A percentile compares a stretch with the other conserved stretches of the same genome.
These are phyloP conservation scores for Trapa bicornis DNA, from an alignment of 345 rosid genomes.

Conservation along the genomic window DNA sequence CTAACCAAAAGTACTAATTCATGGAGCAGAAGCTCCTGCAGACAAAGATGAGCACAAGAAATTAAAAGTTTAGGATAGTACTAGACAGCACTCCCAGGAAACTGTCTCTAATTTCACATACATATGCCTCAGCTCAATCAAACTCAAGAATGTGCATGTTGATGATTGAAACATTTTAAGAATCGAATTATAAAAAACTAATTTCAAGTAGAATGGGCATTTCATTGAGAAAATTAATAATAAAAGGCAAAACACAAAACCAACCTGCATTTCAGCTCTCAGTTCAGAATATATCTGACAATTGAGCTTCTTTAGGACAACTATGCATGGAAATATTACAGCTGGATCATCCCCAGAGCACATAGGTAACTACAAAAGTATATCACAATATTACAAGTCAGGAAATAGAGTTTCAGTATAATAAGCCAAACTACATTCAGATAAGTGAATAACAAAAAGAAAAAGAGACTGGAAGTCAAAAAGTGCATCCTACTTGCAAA, in stretches of 20 bases:
- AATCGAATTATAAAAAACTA: too few species aligned
- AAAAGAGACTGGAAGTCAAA: conserved; percentile 6
- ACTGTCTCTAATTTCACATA: background rate
- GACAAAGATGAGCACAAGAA: conserved; percentile 2
- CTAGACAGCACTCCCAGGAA: background rate
- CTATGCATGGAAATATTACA: conserved; percentile 43
- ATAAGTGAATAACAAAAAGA: background rate
- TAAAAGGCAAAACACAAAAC: conserved; percentile 5
- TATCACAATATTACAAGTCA: conserved; percentile 1
- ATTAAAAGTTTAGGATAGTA: background rate
- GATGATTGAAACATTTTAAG: background rate
- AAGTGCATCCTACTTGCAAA: conserved; percentile 45
- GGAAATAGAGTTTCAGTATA: background rate
- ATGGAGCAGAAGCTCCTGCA: conserved; percentile 54
- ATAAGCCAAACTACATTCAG: background rate
- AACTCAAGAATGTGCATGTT: background rate
- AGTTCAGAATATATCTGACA: conserved; percentile 33
- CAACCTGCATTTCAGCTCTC: conserved; percentile 59
- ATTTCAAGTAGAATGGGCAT: background rate
- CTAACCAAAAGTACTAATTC: conserved; percentile 48
- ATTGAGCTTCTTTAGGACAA: conserved; percentile 54
- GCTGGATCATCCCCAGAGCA: conserved; percentile 40
- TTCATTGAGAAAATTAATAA: background rate
- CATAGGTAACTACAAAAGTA: conserved; percentile 45
- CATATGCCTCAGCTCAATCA: background rate